Percentiles rank a stretch among this genome's conserved stretches.
Evolutionary conservation across 2,329 filamentous ascomycete species (phyloP).

Genomic region (Cercospora citrullina): DNA sequence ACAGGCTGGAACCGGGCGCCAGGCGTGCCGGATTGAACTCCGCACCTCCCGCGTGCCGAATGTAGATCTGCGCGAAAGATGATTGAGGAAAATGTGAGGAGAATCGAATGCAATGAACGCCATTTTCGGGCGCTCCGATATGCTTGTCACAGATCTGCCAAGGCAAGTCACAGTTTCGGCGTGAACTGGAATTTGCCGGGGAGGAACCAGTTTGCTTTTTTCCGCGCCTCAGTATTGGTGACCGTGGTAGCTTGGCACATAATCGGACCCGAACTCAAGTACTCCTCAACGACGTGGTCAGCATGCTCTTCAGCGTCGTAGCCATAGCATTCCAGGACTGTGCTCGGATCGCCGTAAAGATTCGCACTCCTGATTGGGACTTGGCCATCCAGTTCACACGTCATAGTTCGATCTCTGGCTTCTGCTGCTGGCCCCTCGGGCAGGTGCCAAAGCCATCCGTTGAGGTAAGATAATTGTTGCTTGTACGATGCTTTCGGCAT

Average conservation of each 20-base stretch:
- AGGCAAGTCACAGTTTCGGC: constrained; percentile 5
- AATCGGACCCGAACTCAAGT: constrained; percentile 31
- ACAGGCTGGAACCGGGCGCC: neutral
- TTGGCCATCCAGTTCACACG: constrained; percentile 39
- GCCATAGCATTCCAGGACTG: constrained; percentile 43
- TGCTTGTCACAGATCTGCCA: neutral
- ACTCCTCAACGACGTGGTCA: constrained; percentile 36
- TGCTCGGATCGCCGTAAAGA: constrained; percentile 44
- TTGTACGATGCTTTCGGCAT: constrained; percentile 48
- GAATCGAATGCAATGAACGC: neutral
- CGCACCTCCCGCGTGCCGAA: neutral
- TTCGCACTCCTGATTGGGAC: constrained; percentile 42
- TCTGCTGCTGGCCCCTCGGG: constrained; percentile 40
- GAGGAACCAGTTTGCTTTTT: constrained; percentile 42
- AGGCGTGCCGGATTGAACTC: neutral
- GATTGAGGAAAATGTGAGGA: neutral
- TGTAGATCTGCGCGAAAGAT: neutral
- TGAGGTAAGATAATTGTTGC: constrained; percentile 46
- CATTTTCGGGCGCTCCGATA: neutral
- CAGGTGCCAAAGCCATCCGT: constrained; percentile 41
- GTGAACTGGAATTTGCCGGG: constrained; percentile 28
- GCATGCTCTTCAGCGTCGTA: constrained; percentile 46
- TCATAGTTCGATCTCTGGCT: constrained; percentile 43
- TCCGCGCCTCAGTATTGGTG: constrained; percentile 33
- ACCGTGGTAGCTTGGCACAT: constrained; percentile 38